These are phyloP conservation scores for Penicillium cinerascens DNA, from an alignment of 495 filamentous ascomycete genomes.

Conservation along the genomic window DNA sequence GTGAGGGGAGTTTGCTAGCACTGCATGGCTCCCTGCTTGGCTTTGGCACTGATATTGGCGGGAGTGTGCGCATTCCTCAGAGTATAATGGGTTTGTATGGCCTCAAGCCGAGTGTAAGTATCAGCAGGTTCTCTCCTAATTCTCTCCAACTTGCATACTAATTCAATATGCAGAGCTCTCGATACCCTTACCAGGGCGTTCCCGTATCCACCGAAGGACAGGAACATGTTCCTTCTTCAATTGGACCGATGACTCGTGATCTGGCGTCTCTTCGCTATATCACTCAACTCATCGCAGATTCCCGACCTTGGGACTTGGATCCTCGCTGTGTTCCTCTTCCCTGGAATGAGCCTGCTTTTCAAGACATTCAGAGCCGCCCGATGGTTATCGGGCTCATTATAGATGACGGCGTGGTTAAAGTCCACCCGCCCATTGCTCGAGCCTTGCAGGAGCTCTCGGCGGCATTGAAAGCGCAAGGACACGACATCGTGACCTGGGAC, in stretches of 20 bases:
- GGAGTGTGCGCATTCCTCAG: slow-evolving; percentile 56
- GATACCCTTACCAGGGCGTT: slow-evolving; percentile 46
- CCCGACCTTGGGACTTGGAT: slow-evolving; percentile 43
- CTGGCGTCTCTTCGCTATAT: slow-evolving; percentile 39
- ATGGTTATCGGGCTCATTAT: slow-evolving; percentile 46
- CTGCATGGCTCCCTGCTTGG: slow-evolving; percentile 61
- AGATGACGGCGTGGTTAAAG: slow-evolving; percentile 48
- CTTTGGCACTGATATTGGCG: slow-evolving; percentile 63
- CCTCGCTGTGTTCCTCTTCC: slow-evolving; percentile 45
- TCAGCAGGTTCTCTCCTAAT: neutral
- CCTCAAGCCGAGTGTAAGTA: slow-evolving; percentile 53
- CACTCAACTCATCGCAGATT: slow-evolving; percentile 36
- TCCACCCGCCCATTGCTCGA: slow-evolving; percentile 48
- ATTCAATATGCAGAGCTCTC: slow-evolving; percentile 30
- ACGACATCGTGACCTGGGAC: slow-evolving; percentile 49
- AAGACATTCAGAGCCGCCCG: slow-evolving; percentile 36
- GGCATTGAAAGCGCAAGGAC: slow-evolving; percentile 37
- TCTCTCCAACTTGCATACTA: neutral
- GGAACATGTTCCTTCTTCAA: slow-evolving; percentile 50
- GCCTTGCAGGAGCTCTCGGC: slow-evolving; percentile 35
- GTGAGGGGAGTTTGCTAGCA: slow-evolving; percentile 59
- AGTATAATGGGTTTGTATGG: slow-evolving; percentile 52
- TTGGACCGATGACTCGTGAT: slow-evolving; percentile 49
- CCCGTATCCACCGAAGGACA: slow-evolving; percentile 51
- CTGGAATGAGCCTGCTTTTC: slow-evolving; percentile 41